Base-by-base conservation (phyloP, 1,284 basidiomycete species). In the Schizophyllum amplum region DNA sequence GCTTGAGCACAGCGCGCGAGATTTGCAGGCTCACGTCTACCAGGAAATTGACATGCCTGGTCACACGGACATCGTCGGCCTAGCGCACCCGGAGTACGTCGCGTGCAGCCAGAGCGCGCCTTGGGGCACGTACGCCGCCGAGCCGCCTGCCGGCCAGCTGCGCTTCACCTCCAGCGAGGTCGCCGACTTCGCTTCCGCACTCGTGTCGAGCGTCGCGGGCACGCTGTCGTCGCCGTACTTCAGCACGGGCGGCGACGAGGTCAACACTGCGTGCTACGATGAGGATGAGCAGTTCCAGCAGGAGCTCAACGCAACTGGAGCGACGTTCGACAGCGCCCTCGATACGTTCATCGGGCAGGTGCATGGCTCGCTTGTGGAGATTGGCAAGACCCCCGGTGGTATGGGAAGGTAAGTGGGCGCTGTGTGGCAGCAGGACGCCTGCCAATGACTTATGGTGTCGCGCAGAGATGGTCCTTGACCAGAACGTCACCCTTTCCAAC, bases 161-260 rank as follows among this genome's bases (percentile, higher is more conserved):
- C 83, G 86, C 46, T 74, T 92, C 61, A 82, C 87, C 3, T 76
- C 79, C 4, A 63, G 71, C 46, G 65, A 66, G 4, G 77, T 74
- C 0, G 66, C 72, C 52, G 69, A 74, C 15, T 84, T 81, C 62
- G 76, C 80, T 3, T 65, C 70, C 4, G 67, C 67, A 5, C 66
- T 88, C 22, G 74, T 86, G 60, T 60, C 51, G 3, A 61, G 64
- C 7, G 61, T 62, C 17, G 60, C 66, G 1, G 26, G 51, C 24
- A 69, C 80, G 42, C 77, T 87, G 59, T 80, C 82, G 0, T 81
- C 83, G 9, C 76, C 68, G 24, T 76, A 87, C 57, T 83, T 94
- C 66, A 84, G 82, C 62, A 89, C 89, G 0, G 92, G 92, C 1
- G 92, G 92, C 0, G 92, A 94, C 66, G 92, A 94, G 69, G 66